phyloP scores from a whole-genome alignment of 2,329 filamentous ascomycete species.

The Macroventuria anomochaeta region DNA sequence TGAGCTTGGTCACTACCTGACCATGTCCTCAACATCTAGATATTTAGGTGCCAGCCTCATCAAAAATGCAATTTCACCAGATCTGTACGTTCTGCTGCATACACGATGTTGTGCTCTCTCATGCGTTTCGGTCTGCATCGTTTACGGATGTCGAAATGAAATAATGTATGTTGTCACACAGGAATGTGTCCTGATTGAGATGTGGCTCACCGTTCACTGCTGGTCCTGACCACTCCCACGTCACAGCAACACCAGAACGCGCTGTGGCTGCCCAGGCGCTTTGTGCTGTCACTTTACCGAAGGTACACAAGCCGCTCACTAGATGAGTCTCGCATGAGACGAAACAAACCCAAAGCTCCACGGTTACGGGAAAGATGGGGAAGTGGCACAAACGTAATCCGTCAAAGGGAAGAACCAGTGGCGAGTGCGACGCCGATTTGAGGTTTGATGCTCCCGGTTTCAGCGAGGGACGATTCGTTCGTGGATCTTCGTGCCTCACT shows the following conservation, averaged over 20 bases:
- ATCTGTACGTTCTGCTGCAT: background rate
- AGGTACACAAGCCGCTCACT: conserved; percentile 1
- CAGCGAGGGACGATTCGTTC: conserved; percentile 12
- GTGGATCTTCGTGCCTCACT: conserved; percentile 3
- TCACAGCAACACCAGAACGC: conserved; percentile 3
- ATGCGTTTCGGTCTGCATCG: background rate
- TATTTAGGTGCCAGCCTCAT: background rate
- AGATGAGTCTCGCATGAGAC: conserved; percentile 15
- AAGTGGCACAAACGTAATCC: conserved; percentile 6
- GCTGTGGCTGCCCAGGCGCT: conserved; percentile 8
- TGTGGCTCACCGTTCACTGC: background rate
- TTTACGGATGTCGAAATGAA: background rate
- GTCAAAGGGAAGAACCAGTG: conserved; percentile 6
- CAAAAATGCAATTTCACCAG: background rate
- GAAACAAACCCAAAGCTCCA: conserved; percentile 12
- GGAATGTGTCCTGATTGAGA: background rate
- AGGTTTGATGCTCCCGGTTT: conserved; percentile 14
- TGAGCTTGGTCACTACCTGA: background rate
- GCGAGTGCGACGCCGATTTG: conserved; percentile 1
- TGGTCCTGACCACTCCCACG: background rate
- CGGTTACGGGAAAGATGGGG: conserved; percentile 12
- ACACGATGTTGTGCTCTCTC: background rate
- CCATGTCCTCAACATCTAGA: background rate
- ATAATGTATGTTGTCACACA: background rate
- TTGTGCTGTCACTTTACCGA: conserved; percentile 1